Evolutionary conservation across 2,329 filamentous ascomycete genomes (phyloP).

Genomic region (Diaporthe citri): DNA sequence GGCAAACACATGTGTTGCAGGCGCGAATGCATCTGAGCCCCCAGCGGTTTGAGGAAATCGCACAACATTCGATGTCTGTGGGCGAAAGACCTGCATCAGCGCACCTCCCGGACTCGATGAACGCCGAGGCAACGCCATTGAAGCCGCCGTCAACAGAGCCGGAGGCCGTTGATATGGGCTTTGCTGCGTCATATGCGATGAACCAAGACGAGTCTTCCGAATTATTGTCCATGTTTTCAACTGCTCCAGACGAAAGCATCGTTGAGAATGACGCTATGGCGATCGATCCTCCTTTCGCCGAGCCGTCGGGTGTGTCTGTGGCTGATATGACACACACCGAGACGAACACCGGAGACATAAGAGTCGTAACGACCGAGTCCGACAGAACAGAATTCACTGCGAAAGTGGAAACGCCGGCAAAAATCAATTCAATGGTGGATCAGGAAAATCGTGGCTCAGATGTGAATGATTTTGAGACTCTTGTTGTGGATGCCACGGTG

Average conservation of each 20-base stretch:
- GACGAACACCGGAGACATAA: neutral
- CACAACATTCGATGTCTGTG: neutral
- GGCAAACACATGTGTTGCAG: neutral
- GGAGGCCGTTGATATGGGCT: neutral
- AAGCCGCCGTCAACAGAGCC: neutral
- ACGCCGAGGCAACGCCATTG: neutral
- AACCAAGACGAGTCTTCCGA: neutral
- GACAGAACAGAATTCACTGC: neutral
- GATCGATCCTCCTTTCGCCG: neutral
- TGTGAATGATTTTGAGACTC: neutral
- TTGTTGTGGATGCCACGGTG: neutral
- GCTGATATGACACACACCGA: neutral
- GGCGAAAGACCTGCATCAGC: neutral
- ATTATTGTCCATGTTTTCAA: neutral
- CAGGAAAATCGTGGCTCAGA: neutral
- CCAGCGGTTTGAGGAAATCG: neutral
- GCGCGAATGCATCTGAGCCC: slow-evolving; percentile 2
- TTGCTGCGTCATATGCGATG: neutral
- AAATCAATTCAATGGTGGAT: neutral
- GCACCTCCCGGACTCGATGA: neutral
- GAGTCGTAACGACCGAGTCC: neutral
- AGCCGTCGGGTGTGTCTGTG: neutral
- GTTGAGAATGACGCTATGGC: neutral
- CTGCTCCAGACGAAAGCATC: neutral
- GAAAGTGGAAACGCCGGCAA: neutral